Conservation (phyloP, 148 eudicot genomes). For the Chenopodium suecicum region DNA sequence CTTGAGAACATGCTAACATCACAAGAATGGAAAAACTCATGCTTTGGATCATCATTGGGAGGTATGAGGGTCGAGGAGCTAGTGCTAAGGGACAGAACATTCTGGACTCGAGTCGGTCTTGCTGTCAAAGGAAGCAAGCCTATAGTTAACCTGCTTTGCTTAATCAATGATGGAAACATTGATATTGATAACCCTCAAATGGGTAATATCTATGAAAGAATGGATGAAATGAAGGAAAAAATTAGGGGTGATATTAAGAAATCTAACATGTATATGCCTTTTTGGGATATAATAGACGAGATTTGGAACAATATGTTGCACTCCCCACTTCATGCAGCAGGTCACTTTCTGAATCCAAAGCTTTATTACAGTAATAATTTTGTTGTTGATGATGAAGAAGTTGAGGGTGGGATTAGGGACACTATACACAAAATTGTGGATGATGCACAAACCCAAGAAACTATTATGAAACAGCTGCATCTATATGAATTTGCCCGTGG, state of each 20-base stretch:
- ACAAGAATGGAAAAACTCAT: neutral
- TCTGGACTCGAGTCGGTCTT: constrained; percentile 21
- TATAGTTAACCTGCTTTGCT: constrained; percentile 20
- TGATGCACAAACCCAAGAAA: neutral
- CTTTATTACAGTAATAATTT: constrained; percentile 13
- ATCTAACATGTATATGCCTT: neutral
- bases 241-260: constrained; percentile 13
- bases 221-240: constrained; percentile 32
- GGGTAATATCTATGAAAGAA: constrained; percentile 32
- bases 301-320: constrained; percentile 30
- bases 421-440: constrained; percentile 6
- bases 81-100: constrained; percentile 7
- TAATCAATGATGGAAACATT: constrained; percentile 20
- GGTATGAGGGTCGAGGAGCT: constrained; percentile 16
- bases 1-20: constrained; percentile 19
- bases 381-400: constrained; percentile 8
- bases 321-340: constrained; percentile 39
- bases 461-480: neutral
- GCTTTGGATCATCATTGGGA: neutral
- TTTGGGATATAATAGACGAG: constrained; percentile 21
- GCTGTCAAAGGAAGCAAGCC: constrained; percentile 23
- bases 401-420: neutral
- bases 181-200: constrained; percentile 25
- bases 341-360: constrained; percentile 33
- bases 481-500: neutral